A percentile compares a stretch with the other conserved stretches of the same genome.
phyloP scores from a whole-genome alignment of 148 eudicot genomes.

The Pharnaceum exiguum region DNA sequence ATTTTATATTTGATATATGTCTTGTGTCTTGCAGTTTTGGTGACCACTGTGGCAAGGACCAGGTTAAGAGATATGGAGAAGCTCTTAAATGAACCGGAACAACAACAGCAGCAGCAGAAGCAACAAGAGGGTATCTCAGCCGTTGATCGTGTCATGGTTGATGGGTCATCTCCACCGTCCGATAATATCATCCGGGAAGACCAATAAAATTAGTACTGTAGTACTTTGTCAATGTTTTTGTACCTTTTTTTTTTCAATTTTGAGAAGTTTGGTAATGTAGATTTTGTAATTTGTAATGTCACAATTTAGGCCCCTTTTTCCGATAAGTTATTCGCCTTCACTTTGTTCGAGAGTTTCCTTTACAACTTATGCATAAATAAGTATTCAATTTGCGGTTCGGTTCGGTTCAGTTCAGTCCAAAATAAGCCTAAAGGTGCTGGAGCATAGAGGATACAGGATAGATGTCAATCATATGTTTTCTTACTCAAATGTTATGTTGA shows the following conservation, averaged over 20 bases:
- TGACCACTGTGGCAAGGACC: conserved; percentile 49
- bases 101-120: conserved; percentile 11
- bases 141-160: conserved; percentile 16
- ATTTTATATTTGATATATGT: background rate
- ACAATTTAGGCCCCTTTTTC: too few relatives aligned
- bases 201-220: conserved; percentile 11
- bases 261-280: background rate
- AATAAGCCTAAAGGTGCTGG: too few relatives aligned
- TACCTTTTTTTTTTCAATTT: background rate
- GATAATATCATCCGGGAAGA: conserved; percentile 30
- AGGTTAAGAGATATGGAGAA: conserved; percentile 67
- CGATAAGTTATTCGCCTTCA: too few relatives aligned
- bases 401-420: too few relatives aligned
- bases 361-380: too few relatives aligned
- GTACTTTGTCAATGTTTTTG: background rate
- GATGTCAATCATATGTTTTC: too few relatives aligned
- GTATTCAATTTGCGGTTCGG: too few relatives aligned
- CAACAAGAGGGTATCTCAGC: conserved; percentile 10
- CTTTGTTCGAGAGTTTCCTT: too few relatives aligned
- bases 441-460: too few relatives aligned
- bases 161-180: conserved; percentile 24
- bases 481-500: too few relatives aligned
- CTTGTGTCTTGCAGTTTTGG: conserved; percentile 42
- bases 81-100: conserved; percentile 29
- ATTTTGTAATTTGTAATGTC: background rate